Conservation (phyloP, 2,329 filamentous ascomycete species). For the Fusarium papillatum region DNA sequence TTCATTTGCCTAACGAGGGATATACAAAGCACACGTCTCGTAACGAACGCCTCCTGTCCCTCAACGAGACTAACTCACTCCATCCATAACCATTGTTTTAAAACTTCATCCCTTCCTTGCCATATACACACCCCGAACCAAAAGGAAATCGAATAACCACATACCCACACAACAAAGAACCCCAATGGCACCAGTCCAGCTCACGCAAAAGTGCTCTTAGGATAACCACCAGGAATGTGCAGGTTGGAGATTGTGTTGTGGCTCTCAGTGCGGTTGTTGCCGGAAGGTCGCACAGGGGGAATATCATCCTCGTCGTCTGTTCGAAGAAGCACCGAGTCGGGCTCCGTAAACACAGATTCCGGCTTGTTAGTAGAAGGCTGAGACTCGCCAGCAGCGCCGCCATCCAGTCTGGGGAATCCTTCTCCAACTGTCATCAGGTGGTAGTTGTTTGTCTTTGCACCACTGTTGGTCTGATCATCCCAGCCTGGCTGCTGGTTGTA, state of each 20-base stretch:
- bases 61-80: conserved; percentile 11
- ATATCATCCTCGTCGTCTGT: conserved; percentile 43
- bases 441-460: conserved; percentile 23
- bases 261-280: conserved; percentile 54
- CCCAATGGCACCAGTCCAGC: conserved; percentile 48
- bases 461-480: conserved; percentile 24
- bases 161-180: conserved; percentile 25
- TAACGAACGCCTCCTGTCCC: conserved; percentile 38
- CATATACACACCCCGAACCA: conserved; percentile 17
- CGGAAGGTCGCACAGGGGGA: conserved; percentile 41
- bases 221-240: conserved; percentile 79
- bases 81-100: conserved; percentile 14
- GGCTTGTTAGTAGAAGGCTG: conserved; percentile 14
- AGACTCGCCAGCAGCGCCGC: conserved; percentile 8
- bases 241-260: conserved; percentile 73
- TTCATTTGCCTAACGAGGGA: conserved; percentile 39
- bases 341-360: conserved; percentile 37
- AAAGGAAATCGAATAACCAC: conserved; percentile 17
- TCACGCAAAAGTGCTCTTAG: conserved; percentile 62
- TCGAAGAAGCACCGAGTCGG: conserved; percentile 35
- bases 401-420: conserved; percentile 40
- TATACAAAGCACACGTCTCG: conserved; percentile 27
- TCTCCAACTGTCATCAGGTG: conserved; percentile 39
- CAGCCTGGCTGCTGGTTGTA: conserved; percentile 21
- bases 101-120: conserved; percentile 9